Evolutionary conservation across 2,329 filamentous ascomycete species (phyloP).

Genomic region (Trichophyton mentagrophytes): DNA sequence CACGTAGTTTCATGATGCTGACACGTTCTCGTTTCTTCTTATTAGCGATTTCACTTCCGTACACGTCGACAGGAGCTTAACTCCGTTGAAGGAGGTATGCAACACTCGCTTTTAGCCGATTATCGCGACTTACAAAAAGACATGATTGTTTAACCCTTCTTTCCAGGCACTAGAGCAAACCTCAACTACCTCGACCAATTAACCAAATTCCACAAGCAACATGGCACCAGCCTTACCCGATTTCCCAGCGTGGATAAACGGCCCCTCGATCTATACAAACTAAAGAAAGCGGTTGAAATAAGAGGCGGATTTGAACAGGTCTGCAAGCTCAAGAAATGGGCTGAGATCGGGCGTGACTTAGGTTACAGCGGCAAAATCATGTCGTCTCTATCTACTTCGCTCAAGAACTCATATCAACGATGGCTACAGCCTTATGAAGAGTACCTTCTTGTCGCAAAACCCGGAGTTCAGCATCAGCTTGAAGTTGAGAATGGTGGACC

Average conservation of each 20-base stretch:
- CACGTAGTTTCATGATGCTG: background rate
- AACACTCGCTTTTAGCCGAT: background rate
- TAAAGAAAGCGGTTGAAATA: conserved; percentile 93
- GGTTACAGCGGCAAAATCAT: conserved; percentile 99
- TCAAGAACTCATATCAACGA: conserved; percentile 96
- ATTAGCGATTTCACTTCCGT: conserved; percentile 86
- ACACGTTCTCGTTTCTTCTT: background rate
- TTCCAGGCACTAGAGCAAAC: conserved; percentile 77
- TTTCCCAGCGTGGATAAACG: conserved; percentile 97
- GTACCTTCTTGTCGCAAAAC: conserved; percentile 79
- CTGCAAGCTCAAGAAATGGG: conserved; percentile 98
- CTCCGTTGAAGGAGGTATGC: conserved; percentile 86
- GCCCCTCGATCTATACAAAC: conserved; percentile 81
- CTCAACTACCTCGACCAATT: conserved; percentile 92
- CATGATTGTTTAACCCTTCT: conserved; percentile 26
- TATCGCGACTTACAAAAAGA: conserved; percentile 24
- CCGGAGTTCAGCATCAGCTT: conserved; percentile 89
- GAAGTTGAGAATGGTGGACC: conserved; percentile 89
- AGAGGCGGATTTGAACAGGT: conserved; percentile 92
- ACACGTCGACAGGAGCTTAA: conserved; percentile 95
- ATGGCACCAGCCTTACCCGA: conserved; percentile 84
- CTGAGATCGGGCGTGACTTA: conserved; percentile 88
- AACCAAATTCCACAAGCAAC: conserved; percentile 91
- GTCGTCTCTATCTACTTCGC: conserved; percentile 91
- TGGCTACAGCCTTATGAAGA: conserved; percentile 97